phyloP scores from a whole-genome alignment of 495 filamentous ascomycete species.

The Penicillium mononematosum region DNA sequence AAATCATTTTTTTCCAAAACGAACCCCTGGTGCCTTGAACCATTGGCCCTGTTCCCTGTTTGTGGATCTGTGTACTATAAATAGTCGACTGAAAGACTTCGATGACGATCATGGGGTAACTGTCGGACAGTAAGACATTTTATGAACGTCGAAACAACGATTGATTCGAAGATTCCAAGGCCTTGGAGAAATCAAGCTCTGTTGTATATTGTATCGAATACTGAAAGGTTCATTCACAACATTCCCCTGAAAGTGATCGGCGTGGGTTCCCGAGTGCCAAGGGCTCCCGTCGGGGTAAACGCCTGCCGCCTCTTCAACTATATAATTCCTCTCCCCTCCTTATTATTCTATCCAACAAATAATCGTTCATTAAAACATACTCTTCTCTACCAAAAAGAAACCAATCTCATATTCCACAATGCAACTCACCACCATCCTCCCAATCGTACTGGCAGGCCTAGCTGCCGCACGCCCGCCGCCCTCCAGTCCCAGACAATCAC shows the following conservation, averaged over 20 bases:
- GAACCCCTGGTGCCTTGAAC: background rate
- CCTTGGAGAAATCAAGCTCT: no score
- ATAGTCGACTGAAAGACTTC: slow-evolving; percentile 10
- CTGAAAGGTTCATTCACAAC: background rate
- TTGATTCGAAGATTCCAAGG: background rate
- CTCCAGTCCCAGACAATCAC: slow-evolving; percentile 21
- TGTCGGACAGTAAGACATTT: slow-evolving; percentile 7
- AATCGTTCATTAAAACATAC: background rate
- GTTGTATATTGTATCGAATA: no score
- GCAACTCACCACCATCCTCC: slow-evolving; percentile 35
- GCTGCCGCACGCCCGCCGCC: slow-evolving; percentile 28
- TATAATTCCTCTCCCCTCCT: slow-evolving; percentile 5
- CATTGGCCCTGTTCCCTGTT: background rate
- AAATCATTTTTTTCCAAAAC: background rate
- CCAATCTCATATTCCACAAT: slow-evolving; percentile 20
- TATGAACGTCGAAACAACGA: slow-evolving; percentile 1
- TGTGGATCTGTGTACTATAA: slow-evolving; percentile 7
- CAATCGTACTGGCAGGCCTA: slow-evolving; percentile 24
- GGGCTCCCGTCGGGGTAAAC: background rate
- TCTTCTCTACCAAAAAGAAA: background rate
- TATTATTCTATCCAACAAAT: background rate
- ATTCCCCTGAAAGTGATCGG: slow-evolving; percentile 11
- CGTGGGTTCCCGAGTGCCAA: slow-evolving; percentile 2
- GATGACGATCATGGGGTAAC: background rate
- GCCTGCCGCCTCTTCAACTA: background rate